Percentiles rank a stretch among this genome's conserved stretches.
Conservation (phyloP, 192 early-diverging fungal genomes). For the Backusella psychrophila region DNA sequence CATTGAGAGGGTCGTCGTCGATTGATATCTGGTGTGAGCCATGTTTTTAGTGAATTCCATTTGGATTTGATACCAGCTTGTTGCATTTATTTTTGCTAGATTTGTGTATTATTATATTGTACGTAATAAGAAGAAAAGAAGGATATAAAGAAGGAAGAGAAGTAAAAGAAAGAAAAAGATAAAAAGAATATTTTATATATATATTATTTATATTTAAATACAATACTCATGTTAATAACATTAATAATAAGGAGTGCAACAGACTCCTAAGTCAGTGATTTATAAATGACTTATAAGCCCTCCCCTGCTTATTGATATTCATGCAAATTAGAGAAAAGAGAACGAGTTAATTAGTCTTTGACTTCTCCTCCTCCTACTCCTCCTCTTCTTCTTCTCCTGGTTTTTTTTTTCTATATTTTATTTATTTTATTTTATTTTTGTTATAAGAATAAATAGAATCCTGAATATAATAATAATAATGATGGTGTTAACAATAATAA, state of each 20-base stretch:
- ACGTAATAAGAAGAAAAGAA: background rate
- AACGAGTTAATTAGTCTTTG: background rate
- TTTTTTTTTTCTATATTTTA: background rate
- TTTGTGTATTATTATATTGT: background rate
- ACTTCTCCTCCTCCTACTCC: background rate
- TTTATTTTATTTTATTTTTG: background rate
- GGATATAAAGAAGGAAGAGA: background rate
- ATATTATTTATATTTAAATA: background rate
- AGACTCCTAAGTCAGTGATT: conserved; percentile 7
- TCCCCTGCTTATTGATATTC: conserved; percentile 12
- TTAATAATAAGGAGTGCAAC: background rate
- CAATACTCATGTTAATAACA: background rate
- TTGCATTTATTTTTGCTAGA: background rate
- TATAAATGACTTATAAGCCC: background rate
- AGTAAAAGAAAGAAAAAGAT: background rate
- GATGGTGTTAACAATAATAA: background rate
- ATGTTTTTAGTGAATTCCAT: conserved; percentile 7
- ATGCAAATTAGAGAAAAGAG: conserved; percentile 5
- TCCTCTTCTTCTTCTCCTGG: background rate
- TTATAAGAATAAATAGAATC: background rate
- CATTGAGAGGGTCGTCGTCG: conserved; percentile 9
- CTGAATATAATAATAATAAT: background rate
- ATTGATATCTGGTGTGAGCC: conserved; percentile 14
- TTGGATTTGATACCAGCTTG: conserved; percentile 3
- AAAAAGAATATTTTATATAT: background rate